A percentile compares a stretch with the other conserved stretches of the same genome.
These are phyloP conservation scores for Lophium mytilinum DNA, from an alignment of 495 filamentous ascomycete species.

Conservation along the genomic window DNA sequence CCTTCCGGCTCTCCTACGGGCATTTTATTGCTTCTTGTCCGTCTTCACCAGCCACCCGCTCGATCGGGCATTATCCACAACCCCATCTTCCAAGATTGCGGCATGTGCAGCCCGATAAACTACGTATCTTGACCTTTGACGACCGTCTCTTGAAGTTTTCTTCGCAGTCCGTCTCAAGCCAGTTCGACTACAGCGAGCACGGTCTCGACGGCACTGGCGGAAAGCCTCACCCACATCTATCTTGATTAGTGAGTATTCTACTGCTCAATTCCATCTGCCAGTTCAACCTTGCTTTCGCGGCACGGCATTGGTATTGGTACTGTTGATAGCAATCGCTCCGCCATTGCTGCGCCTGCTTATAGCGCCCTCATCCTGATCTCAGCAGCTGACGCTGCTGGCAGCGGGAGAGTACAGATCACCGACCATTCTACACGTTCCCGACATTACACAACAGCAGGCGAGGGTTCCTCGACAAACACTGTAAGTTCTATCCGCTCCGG, in stretches of 20 bases:
- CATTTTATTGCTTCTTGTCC: slow-evolving; percentile 4
- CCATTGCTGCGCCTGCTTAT: neutral
- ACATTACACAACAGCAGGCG: neutral
- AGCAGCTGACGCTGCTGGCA: neutral
- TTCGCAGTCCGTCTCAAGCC: neutral
- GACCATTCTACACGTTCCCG: neutral
- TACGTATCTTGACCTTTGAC: neutral
- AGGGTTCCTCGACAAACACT: neutral
- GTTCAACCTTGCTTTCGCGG: neutral
- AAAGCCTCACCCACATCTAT: neutral
- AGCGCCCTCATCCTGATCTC: neutral
- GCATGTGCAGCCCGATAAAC: neutral
- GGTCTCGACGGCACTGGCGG: neutral
- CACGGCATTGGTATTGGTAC: neutral
- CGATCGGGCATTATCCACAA: neutral
- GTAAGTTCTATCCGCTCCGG: neutral
- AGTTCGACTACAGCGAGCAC: neutral
- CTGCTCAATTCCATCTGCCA: neutral
- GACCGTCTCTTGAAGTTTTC: neutral
- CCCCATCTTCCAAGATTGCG: neutral
- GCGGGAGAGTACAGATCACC: neutral
- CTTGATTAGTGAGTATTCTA: neutral
- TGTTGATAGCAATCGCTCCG: neutral
- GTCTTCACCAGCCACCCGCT: neutral
- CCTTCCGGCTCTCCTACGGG: neutral